Evolutionary conservation across 768 basidiomycete genomes (phyloP).

Genomic region (Leccinum uliginosum): DNA sequence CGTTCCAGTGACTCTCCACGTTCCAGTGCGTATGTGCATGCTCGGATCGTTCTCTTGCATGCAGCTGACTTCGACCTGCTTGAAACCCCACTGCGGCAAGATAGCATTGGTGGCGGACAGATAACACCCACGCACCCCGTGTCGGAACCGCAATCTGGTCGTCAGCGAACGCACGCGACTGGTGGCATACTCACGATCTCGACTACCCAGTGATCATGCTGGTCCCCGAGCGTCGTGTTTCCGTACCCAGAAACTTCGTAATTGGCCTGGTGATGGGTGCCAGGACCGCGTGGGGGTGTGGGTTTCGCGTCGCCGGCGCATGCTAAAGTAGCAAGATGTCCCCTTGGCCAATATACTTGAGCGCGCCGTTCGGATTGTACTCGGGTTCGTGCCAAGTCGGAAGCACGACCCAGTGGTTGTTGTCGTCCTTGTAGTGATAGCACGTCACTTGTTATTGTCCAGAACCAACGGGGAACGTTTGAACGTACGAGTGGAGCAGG

Average conservation of each 20-base stretch:
- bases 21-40: conserved; percentile 94
- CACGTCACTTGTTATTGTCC: conserved; percentile 96
- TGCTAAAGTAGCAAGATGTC: conserved; percentile 82
- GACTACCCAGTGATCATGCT: conserved; percentile 86
- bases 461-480: conserved; percentile 88
- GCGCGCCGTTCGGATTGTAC: conserved; percentile 58
- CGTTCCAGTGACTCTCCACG: conserved; percentile 96
- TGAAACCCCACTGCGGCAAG: conserved; percentile 98
- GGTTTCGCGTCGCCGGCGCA: conserved; percentile 75
- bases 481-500: conserved; percentile 93
- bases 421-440: conserved; percentile 99
- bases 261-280: conserved; percentile 85
- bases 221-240: conserved; percentile 82
- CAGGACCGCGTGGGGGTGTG: conserved; percentile 86
- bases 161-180: conserved; percentile 84
- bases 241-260: conserved; percentile 95
- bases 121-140: conserved; percentile 79
- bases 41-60: conserved; percentile 78
- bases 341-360: conserved; percentile 71
- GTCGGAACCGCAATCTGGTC: conserved; percentile 82
- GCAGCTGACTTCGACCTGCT: conserved; percentile 96
- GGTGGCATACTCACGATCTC: conserved; percentile 62
- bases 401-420: conserved; percentile 88
- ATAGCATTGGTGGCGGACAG: conserved; percentile 83
- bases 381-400: conserved; percentile 75